Conservation (phyloP, 2,329 filamentous ascomycete species). For the Paecilomyces niveus region DNA sequence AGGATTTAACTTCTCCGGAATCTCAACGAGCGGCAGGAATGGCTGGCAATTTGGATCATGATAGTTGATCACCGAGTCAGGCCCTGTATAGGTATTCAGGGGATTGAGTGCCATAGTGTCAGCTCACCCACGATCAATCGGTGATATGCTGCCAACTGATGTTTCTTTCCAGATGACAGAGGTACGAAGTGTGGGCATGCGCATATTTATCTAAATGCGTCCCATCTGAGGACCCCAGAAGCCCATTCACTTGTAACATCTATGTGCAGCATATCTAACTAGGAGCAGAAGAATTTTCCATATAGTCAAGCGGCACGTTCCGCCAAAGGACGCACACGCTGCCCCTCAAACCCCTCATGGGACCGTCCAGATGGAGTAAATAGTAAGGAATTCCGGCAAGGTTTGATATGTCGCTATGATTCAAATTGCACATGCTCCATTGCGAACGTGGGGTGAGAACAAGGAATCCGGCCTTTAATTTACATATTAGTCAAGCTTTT, state of each 20-base stretch:
- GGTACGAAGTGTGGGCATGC: neutral
- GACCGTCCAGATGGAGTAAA: neutral
- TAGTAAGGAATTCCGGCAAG: neutral
- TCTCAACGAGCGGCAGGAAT: constrained; percentile 55
- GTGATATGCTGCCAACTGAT: neutral
- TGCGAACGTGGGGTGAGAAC: neutral
- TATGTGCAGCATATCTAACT: neutral
- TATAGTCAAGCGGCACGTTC: neutral
- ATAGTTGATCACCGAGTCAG: constrained; percentile 51
- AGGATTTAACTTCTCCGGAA: constrained; percentile 52
- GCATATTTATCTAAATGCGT: neutral
- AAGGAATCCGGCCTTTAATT: neutral
- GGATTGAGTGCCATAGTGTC: constrained; percentile 14
- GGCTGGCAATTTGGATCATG: constrained; percentile 53
- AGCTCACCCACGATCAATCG: neutral
- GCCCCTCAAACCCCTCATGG: neutral
- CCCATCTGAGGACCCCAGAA: neutral
- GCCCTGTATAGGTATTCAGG: constrained; percentile 53
- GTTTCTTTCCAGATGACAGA: neutral
- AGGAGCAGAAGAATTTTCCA: neutral
- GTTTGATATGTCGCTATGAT: neutral
- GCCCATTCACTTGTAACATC: neutral
- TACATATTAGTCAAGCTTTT: neutral
- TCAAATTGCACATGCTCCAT: neutral
- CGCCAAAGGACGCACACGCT: neutral